Evolutionary conservation across 2,329 filamentous ascomycete species (phyloP), one percentile per base, ranked within the genome.

Genomic region (Phyllosticta paracitricarpa): DNA sequence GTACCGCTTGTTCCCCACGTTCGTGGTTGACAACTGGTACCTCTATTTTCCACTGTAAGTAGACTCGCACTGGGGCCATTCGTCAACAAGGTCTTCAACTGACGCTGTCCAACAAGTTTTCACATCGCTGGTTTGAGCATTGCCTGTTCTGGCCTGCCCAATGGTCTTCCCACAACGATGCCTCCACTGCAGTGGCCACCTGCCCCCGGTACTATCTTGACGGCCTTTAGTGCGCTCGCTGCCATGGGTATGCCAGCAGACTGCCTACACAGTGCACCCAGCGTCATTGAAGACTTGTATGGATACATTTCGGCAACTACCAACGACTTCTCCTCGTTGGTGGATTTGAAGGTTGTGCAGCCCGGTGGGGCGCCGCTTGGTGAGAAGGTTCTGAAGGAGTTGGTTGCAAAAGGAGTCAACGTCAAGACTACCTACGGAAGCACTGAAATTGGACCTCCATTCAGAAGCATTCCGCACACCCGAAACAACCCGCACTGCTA

Each of bases 351-450:
- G 59, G 51, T 71, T n/a, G 62, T 72, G 9, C 69, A 72, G 59
- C 69, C 70, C 12, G 70, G 70, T 22, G 69, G 70, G 40, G 70
- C 70, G 35, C 64, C 66, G 19, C 63, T 72, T 0, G 66, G 69
- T 22, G 63, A 67, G 8, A 65, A 59, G 4, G 63, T 70, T 6
- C 65, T 71, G 7, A 64, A 65, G 58, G 64, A 61, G 24, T 65
- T 72, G 12, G 62, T 63, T 19, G 57, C 63, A 2, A 61, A 67
- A 3, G 69, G 69, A 6, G 66, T 70, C 2, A 72, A 72, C 57
- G 67, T 71, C 54, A 72, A 72, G 57, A 70, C 70, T 12, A 71
- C 69, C 0, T 72, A 71, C 53, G 70, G 70, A 2, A 69, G 66
- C 33, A 71, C 70, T 5, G 70, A 72, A 61, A 71, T 72, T 56